phyloP scores from a whole-genome alignment of 176 grass and related monocot genomes.

The Oryza brachyantha region DNA sequence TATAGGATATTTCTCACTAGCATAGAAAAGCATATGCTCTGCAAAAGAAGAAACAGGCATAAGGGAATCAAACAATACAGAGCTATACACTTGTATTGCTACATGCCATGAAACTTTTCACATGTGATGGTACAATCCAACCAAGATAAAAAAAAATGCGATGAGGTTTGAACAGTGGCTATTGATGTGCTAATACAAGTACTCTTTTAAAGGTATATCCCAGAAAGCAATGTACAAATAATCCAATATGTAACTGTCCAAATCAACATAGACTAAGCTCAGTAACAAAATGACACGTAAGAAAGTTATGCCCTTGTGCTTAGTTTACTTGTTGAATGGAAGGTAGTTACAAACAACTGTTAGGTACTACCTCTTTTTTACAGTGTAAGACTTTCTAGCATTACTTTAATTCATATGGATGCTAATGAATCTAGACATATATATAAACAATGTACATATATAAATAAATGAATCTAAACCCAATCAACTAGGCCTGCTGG shows the following conservation, averaged over 20 bases:
- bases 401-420: too few species aligned
- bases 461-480: too few species aligned
- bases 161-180: not conserved
- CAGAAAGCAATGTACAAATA: slow-evolving; percentile 8
- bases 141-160: not conserved
- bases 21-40: slow-evolving; percentile 99
- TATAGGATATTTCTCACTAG: slow-evolving; percentile 92
- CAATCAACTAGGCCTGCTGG: too few species aligned
- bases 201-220: not conserved
- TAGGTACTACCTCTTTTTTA: too few species aligned
- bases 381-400: too few species aligned
- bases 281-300: not conserved
- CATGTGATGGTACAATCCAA: slow-evolving; percentile 7
- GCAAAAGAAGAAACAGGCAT: slow-evolving; percentile 36
- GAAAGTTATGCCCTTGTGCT: not conserved
- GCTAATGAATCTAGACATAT: too few species aligned
- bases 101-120: slow-evolving; percentile 17
- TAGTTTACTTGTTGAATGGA: not conserved
- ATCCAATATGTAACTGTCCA: not conserved
- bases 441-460: too few species aligned
- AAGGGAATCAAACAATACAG: slow-evolving; percentile 3
- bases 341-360: not conserved
- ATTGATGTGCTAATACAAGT: not conserved
- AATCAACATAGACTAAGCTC: not conserved
- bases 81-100: slow-evolving; percentile 5